Evolutionary conservation across 352 stramenopile genomes (phyloP).

Genomic region (Pythium guiyangense): DNA sequence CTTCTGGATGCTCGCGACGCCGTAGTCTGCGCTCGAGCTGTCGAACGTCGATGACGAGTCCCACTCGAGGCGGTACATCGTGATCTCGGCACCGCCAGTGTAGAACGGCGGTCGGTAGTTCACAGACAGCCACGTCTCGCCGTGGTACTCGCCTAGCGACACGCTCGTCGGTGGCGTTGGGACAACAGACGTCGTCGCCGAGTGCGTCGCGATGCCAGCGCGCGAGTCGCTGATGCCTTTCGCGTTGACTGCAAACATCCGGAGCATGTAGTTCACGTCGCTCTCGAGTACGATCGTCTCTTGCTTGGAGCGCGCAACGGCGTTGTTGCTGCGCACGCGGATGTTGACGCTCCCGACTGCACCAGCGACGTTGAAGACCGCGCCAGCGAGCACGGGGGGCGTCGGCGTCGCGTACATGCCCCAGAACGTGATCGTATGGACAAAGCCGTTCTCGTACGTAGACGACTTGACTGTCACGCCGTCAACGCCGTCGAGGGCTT

Average conservation of each 20-base stretch:
- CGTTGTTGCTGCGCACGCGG: conserved; percentile 42
- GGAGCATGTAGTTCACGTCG: conserved; percentile 47
- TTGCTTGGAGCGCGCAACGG: conserved; percentile 47
- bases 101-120: conserved; percentile 81
- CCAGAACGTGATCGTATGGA: conserved; percentile 88
- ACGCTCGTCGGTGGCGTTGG: conserved; percentile 74
- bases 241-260: conserved; percentile 55
- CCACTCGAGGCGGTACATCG: conserved; percentile 92
- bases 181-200: conserved; percentile 51
- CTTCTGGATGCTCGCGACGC: conserved; percentile 81
- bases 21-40: conserved; percentile 78
- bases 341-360: conserved; percentile 23
- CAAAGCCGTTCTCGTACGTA: conserved; percentile 44
- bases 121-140: conserved; percentile 66
- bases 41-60: conserved; percentile 83
- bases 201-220: conserved; percentile 27
- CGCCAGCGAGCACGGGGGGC: conserved; percentile 35
- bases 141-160: conserved; percentile 73
- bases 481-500: conserved; percentile 44
- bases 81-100: conserved; percentile 85
- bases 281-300: conserved; percentile 48
- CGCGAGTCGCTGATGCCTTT: conserved; percentile 48
- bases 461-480: conserved; percentile 44
- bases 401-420: conserved; percentile 59
- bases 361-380: conserved; percentile 17